Base-by-base conservation (phyloP, 208 protist genomes). In the Trichomonas tenax region DNA sequence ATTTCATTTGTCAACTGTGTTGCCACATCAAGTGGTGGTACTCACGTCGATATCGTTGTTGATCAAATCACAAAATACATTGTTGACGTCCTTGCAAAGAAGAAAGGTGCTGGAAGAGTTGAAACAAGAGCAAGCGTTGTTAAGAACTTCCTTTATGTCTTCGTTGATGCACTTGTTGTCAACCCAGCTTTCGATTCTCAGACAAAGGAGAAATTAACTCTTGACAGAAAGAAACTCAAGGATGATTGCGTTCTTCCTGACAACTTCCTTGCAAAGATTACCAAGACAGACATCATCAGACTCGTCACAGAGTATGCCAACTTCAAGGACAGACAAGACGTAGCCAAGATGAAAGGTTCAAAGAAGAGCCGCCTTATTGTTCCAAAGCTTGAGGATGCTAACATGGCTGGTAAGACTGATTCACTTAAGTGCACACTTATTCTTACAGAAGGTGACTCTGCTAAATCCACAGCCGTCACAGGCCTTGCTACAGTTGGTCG, bases 1-100 rank as follows among this genome's bases (percentile, higher is more conserved):
- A 98, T 99, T 11, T 99, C 98, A 96, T 99, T 99, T 97, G 99
- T 99, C 31, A 99, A 99, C 97, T 98, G 97, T 63, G 99, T 99
- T 96, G 98, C 98, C 21, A 99, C 99, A 9, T 98, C 97, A 10
- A 98, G 99, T 46, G 99, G 99, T 93, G 99, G 99, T 34, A 99
- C 98, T 0, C 99, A 99, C 97, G 99, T 99, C 23, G 98, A 99
- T 96, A 98, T 99, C 97, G 98, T 99, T 26, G 97, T 98, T 31
- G 98, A 99, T 95, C 98, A 99, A 97, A 97, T 99, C 63, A 46
- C 63, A 17, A 96, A 96, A n/a, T 58, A 84, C 31, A 40, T 96
- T 41, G 21, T 44, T 23, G 26, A 93, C 23, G 17, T 84, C 17
- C n/a, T 86, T 8, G 41, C 45, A 48, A 96, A 84, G 21, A 45